Evolutionary conservation across 306 rosid genomes (phyloP).

Genomic region (Cicer yamashitae): DNA sequence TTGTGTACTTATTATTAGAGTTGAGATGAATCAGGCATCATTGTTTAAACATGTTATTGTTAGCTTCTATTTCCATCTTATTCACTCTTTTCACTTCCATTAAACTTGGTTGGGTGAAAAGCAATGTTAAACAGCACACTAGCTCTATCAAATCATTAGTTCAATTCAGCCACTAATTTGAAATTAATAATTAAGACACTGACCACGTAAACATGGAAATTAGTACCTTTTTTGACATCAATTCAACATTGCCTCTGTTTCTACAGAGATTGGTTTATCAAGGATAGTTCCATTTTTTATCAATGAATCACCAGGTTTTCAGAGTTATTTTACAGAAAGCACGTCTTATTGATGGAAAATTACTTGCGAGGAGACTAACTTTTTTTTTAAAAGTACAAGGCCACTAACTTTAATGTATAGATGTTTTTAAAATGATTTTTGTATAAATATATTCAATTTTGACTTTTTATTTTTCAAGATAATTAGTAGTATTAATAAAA

Average conservation of each 20-base stretch:
- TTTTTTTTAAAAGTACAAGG: too few species aligned
- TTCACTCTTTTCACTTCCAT: not conserved
- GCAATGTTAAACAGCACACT: not conserved
- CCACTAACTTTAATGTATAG: too few species aligned
- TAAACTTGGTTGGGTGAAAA: not conserved
- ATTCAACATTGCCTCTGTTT: not conserved
- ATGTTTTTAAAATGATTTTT: too few species aligned
- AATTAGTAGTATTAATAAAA: too few species aligned
- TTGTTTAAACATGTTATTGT: not conserved
- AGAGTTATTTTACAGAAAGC: not conserved
- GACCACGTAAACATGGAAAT: not conserved
- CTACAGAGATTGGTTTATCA: not conserved
- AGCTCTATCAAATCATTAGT: not conserved
- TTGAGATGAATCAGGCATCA: not conserved
- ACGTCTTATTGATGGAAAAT: not conserved
- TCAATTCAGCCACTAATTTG: not conserved
- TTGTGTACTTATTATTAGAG: not conserved
- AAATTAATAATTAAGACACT: not conserved
- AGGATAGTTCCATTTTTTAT: not conserved
- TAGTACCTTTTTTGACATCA: not conserved
- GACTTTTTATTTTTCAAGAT: too few species aligned
- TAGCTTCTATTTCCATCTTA: not conserved
- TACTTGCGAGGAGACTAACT: not conserved
- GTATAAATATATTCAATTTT: too few species aligned
- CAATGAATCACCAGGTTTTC: constrained; percentile 1